phyloP scores from a whole-genome alignment of 2,329 filamentous ascomycete genomes.

The Fusarium secorum region DNA sequence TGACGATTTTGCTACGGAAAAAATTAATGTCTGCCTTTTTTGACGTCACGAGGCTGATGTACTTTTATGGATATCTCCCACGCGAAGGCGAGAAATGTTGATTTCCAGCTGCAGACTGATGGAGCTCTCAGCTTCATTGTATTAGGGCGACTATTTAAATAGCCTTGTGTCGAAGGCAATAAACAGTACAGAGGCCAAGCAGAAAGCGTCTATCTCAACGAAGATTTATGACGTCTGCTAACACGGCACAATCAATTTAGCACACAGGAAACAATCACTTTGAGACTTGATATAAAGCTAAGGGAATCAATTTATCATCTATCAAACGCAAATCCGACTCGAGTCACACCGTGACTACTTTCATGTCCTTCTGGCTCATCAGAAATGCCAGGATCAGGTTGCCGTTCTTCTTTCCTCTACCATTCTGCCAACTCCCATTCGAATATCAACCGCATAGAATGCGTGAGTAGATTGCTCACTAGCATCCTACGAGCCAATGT shows the following conservation, averaged over 20 bases:
- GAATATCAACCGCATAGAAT: constrained; percentile 39
- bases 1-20: not conserved
- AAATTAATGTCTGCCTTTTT: not conserved
- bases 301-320: constrained; percentile 47
- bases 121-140: not conserved
- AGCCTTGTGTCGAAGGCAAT: not conserved
- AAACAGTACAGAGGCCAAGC: not conserved
- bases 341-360: constrained; percentile 17
- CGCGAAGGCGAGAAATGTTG: not conserved
- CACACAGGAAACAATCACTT: not conserved
- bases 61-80: not conserved
- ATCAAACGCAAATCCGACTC: constrained; percentile 40
- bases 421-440: constrained; percentile 50
- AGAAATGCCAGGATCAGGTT: constrained; percentile 22
- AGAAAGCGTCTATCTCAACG: not conserved
- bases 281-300: constrained; percentile 13
- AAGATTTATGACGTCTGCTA: not conserved
- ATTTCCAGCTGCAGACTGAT: not conserved
- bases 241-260: not conserved
- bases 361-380: constrained; percentile 17
- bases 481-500: constrained; percentile 36
- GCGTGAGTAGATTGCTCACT: constrained; percentile 37
- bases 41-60: not conserved
- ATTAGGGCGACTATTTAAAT: not conserved
- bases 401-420: constrained; percentile 38